Conservation (phyloP, 495 filamentous ascomycete species). For the Talaromyces ruber region DNA sequence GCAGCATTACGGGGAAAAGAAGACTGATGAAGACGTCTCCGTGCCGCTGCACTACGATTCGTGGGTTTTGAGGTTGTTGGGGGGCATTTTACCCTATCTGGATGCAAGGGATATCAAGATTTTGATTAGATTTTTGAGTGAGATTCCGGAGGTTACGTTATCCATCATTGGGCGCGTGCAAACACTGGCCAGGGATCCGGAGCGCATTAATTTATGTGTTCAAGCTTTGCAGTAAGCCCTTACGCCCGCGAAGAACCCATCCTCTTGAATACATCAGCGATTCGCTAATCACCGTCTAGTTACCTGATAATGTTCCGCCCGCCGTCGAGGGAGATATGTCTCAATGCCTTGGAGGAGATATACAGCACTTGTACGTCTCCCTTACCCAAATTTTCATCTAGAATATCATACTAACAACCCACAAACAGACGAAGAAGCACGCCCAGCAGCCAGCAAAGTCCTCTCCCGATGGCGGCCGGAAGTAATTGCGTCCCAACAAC, state of each 20-base stretch:
- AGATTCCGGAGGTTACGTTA: constrained; percentile 71
- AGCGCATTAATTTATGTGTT: constrained; percentile 56
- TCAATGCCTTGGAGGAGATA: constrained; percentile 78
- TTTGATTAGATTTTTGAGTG: constrained; percentile 81
- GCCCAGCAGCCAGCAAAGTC: constrained; percentile 33
- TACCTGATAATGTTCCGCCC: constrained; percentile 83
- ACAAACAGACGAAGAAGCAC: constrained; percentile 34
- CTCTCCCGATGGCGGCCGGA: constrained; percentile 35
- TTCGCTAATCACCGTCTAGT: constrained; percentile 22
- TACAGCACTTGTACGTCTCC: constrained; percentile 67
- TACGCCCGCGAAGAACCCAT: background rate
- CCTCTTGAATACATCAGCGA: background rate
- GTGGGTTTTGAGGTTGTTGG: constrained; percentile 71
- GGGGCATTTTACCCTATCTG: constrained; percentile 80
- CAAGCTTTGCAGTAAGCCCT: constrained; percentile 50
- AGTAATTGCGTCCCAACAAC: background rate
- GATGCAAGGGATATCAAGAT: constrained; percentile 75
- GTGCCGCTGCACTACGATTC: constrained; percentile 60
- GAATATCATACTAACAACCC: background rate
- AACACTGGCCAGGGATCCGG: constrained; percentile 79
- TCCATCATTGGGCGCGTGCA: constrained; percentile 67
- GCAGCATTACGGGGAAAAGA: constrained; percentile 26
- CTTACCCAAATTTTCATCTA: background rate
- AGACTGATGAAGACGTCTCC: constrained; percentile 28
- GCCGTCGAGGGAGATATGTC: constrained; percentile 68